These are phyloP conservation scores for Podospora fimiseda DNA, from an alignment of 495 filamentous ascomycete genomes.

Conservation along the genomic window DNA sequence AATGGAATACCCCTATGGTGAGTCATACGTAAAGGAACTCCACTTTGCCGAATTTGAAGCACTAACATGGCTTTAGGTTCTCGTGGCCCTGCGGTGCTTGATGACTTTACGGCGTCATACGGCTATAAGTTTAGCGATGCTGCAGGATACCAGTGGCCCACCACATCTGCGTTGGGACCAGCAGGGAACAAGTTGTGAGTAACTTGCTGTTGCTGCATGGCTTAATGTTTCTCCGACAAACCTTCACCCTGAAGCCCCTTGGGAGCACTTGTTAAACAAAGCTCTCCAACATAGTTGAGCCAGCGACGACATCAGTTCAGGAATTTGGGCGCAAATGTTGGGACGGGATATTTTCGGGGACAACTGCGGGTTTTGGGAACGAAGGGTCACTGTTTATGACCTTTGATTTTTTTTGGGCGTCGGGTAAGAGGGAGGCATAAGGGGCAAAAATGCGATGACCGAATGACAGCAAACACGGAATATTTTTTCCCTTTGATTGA, in stretches of 20 bases:
- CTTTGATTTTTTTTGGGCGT: not conserved
- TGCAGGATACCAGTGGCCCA: slow-evolving; percentile 91
- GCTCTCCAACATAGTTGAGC: slow-evolving; percentile 16
- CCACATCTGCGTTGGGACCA: slow-evolving; percentile 50
- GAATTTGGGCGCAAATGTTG: not conserved
- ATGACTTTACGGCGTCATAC: slow-evolving; percentile 96
- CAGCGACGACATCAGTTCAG: not conserved
- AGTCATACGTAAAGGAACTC: slow-evolving; percentile 27
- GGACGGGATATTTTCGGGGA: not conserved
- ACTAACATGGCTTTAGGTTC: slow-evolving; percentile 56
- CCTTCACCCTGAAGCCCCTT: not conserved
- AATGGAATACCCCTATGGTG: slow-evolving; percentile 99
- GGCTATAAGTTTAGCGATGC: slow-evolving; percentile 99
- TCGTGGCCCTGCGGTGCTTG: slow-evolving; percentile 89
- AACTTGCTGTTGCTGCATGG: slow-evolving; percentile 8
- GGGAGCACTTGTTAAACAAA: slow-evolving; percentile 20
- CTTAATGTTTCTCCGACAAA: slow-evolving; percentile 7
- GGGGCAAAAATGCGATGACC: not conserved
- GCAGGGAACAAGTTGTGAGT: slow-evolving; percentile 62
- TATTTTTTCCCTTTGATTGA: not conserved
- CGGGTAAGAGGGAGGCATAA: not conserved
- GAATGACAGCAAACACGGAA: not conserved
- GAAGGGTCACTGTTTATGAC: not conserved
- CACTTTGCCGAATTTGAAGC: not conserved
- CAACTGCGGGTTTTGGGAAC: not conserved